These are phyloP conservation scores for Monosporascus sp. DNA, from an alignment of 2,329 filamentous ascomycete species.

Conservation along the genomic window DNA sequence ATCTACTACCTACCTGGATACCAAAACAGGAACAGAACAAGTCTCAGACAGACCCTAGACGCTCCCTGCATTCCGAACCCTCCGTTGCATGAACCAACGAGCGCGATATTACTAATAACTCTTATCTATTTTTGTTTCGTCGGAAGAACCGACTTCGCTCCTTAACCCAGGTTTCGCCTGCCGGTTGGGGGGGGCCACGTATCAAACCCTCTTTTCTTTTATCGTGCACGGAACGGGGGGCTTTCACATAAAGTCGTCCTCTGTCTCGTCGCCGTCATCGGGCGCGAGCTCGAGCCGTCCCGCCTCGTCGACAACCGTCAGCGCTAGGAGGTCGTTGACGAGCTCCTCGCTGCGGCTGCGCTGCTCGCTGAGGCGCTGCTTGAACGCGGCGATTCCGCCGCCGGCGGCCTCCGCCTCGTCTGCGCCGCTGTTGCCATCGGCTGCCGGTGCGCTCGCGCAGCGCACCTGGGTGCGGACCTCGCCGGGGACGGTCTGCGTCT, in stretches of 20 bases:
- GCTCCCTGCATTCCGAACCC: too few relatives aligned
- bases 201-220: neutral
- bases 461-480: constrained; percentile 53
- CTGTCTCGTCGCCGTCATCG: constrained; percentile 24
- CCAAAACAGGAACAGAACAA: too few relatives aligned
- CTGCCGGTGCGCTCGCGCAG: constrained; percentile 24
- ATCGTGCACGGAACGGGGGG: neutral
- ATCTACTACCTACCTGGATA: too few relatives aligned
- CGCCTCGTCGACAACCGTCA: constrained; percentile 18
- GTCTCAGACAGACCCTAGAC: too few relatives aligned
- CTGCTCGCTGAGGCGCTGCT: neutral
- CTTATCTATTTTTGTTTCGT: too few relatives aligned
- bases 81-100: too few relatives aligned
- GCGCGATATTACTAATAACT: too few relatives aligned
- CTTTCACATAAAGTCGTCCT: constrained; percentile 24
- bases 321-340: constrained; percentile 26
- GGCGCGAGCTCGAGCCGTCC: constrained; percentile 7
- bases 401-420: neutral
- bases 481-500: constrained; percentile 51
- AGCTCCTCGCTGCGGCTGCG: constrained; percentile 25
- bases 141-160: neutral
- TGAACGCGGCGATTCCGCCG: neutral
- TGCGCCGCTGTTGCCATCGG: constrained; percentile 8
- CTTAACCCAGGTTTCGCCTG: neutral
- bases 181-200: too few relatives aligned